These are phyloP conservation scores for Zasmidium angulare DNA, from an alignment of 2,329 filamentous ascomycete genomes.

Conservation along the genomic window DNA sequence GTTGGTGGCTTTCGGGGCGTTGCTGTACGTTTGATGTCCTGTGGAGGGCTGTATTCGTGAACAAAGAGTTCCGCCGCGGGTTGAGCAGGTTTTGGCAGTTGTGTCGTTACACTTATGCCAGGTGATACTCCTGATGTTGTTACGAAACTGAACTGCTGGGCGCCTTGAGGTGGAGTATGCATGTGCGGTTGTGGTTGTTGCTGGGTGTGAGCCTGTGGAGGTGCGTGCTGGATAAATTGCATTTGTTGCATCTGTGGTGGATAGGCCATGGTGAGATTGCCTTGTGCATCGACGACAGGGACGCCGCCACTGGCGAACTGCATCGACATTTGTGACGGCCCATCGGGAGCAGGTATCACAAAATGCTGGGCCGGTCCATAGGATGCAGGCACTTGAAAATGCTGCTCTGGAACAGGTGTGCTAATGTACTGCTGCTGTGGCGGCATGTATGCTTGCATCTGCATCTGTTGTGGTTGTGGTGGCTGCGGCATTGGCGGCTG, in stretches of 20 bases:
- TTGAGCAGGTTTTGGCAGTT: conserved; percentile 28
- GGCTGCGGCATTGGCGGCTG: conserved; percentile 18
- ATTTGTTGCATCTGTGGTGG: conserved; percentile 25
- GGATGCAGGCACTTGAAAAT: conserved; percentile 15
- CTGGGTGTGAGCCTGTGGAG: conserved; percentile 11
- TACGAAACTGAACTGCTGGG: conserved; percentile 22
- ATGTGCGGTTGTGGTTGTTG: conserved; percentile 16
- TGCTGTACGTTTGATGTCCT: conserved; percentile 37
- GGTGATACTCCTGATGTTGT: conserved; percentile 16
- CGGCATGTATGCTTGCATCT: not conserved
- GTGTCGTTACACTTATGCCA: conserved; percentile 28
- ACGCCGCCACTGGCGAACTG: conserved; percentile 26
- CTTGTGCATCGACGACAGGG: conserved; percentile 27
- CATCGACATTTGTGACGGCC: conserved; percentile 16
- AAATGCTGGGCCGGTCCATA: conserved; percentile 19
- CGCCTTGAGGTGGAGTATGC: conserved; percentile 12
- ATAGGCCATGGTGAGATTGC: conserved; percentile 25
- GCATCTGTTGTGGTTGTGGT: not conserved
- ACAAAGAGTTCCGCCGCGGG: conserved; percentile 41
- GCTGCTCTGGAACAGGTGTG: conserved; percentile 23
- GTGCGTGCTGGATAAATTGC: conserved; percentile 23
- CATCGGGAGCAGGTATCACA: conserved; percentile 10
- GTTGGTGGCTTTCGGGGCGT: conserved; percentile 34
- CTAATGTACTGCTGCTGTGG: conserved; percentile 30
- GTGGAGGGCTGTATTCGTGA: conserved; percentile 49